phyloP scores from a whole-genome alignment of 352 stramenopile genomes.

The Phytophthora europaea region DNA sequence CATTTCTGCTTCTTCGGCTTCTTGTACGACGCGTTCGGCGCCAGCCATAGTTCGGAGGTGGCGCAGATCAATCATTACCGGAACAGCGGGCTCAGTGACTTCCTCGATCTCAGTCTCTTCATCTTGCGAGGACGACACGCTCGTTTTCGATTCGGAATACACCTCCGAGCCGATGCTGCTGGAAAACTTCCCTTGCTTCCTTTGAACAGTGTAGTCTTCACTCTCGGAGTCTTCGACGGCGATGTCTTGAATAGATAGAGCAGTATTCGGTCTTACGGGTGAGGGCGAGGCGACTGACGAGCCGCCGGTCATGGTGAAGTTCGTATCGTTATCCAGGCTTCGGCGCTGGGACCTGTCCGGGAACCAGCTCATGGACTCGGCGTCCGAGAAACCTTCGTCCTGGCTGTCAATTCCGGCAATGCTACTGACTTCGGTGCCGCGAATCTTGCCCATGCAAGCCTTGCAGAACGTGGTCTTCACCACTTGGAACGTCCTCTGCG shows the following conservation, averaged over 20 bases:
- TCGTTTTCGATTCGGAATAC: conserved; percentile 46
- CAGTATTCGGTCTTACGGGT: conserved; percentile 9
- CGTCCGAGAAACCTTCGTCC: conserved; percentile 44
- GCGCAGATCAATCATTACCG: conserved; percentile 47
- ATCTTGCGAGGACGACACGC: conserved; percentile 40
- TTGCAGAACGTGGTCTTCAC: conserved; percentile 74
- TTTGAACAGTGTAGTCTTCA: conserved; percentile 15
- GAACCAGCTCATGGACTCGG: conserved; percentile 42
- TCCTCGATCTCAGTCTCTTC: conserved; percentile 28
- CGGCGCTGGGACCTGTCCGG: conserved; percentile 26
- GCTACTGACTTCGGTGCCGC: conserved; percentile 32
- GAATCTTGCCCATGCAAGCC: conserved; percentile 63
- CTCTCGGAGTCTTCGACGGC: conserved; percentile 20
- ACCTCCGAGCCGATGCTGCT: conserved; percentile 31
- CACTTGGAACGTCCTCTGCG: conserved; percentile 57
- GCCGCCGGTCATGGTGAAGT: conserved; percentile 9
- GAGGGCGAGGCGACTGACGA: conserved; percentile 32
- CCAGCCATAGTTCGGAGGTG: conserved; percentile 49
- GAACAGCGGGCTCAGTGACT: conserved; percentile 24
- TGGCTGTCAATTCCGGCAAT: conserved; percentile 33
- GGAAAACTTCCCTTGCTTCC: conserved; percentile 23
- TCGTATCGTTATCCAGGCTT: conserved; percentile 37
- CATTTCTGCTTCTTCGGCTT: conserved; percentile 44
- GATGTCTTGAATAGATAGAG: conserved; percentile 15
- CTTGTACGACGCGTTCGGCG: conserved; percentile 44